These are phyloP conservation scores for Yamadazyma paraphyllophila DNA, from an alignment of 805 yeast genomes.

Conservation along the genomic window DNA sequence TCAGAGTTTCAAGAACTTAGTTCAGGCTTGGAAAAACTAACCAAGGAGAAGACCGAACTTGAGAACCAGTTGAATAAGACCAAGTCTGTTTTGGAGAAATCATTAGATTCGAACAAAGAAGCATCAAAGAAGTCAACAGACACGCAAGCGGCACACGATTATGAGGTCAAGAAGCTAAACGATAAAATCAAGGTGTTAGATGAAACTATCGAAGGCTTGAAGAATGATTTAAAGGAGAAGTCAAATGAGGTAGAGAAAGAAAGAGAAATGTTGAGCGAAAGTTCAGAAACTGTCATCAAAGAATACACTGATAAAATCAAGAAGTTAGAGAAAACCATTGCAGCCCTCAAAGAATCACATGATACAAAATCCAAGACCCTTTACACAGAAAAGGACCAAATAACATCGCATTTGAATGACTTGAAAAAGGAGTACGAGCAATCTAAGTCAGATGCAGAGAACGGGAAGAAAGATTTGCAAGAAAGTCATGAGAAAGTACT, in stretches of 20 bases:
- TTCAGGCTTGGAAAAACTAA: not conserved
- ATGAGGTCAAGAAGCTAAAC: slow-evolving; percentile 17
- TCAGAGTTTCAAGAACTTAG: not conserved
- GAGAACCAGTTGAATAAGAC: not conserved
- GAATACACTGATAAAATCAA: slow-evolving; percentile 49
- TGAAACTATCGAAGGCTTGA: slow-evolving; percentile 25
- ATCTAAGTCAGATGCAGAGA: slow-evolving; percentile 5
- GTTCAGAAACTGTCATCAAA: slow-evolving; percentile 48
- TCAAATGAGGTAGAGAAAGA: slow-evolving; percentile 49
- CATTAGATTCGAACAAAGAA: not conserved
- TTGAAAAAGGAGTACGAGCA: slow-evolving; percentile 10
- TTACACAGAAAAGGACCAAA: slow-evolving; percentile 1
- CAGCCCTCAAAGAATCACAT: slow-evolving; percentile 14
- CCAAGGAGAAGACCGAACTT: not conserved
- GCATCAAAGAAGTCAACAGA: not conserved
- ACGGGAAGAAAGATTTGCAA: not conserved
- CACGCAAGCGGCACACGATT: slow-evolving; percentile 13
- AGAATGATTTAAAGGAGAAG: slow-evolving; percentile 36
- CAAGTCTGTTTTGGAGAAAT: not conserved
- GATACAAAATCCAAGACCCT: slow-evolving; percentile 2
- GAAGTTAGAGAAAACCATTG: slow-evolving; percentile 36
- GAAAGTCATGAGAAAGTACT: not conserved
- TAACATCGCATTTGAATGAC: slow-evolving; percentile 8
- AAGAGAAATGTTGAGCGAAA: slow-evolving; percentile 45
- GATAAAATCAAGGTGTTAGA: slow-evolving; percentile 22